Conservation (phyloP, 345 rosid species). For the Eucalyptus tenuipes region DNA sequence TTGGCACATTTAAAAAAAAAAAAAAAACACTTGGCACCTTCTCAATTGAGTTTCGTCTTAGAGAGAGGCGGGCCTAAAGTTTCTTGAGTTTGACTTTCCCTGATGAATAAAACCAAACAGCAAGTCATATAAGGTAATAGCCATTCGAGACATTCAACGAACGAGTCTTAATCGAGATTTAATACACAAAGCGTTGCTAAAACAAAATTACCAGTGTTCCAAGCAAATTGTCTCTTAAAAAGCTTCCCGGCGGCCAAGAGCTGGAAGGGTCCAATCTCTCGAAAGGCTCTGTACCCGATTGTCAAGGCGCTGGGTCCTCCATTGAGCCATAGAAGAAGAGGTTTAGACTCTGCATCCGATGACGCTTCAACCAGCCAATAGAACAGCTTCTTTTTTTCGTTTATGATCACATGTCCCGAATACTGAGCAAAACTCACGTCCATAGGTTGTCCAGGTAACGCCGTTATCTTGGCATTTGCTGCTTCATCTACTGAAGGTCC, state of each 20-base stretch:
- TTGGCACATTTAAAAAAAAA: too few relatives aligned
- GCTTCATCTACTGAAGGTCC: background rate
- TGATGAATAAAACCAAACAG: background rate
- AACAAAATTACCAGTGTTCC: background rate
- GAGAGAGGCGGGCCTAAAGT: background rate
- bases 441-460: background rate
- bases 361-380: background rate
- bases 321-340: background rate
- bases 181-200: background rate
- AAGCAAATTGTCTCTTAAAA: background rate
- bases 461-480: background rate
- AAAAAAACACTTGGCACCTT: background rate
- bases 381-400: background rate
- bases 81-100: background rate
- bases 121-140: background rate
- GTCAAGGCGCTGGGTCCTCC: background rate
- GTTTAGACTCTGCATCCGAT: background rate
- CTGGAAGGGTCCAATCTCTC: background rate
- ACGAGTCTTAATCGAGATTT: background rate
- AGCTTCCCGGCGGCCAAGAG: background rate
- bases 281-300: background rate
- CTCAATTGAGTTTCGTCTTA: background rate
- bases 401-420: background rate
- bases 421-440: background rate
- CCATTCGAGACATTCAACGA: background rate